Percentiles rank a stretch among this genome's conserved stretches.
These are phyloP conservation scores for Penicillium thymicola DNA, from an alignment of 2,329 filamentous ascomycete species.

Conservation along the genomic window DNA sequence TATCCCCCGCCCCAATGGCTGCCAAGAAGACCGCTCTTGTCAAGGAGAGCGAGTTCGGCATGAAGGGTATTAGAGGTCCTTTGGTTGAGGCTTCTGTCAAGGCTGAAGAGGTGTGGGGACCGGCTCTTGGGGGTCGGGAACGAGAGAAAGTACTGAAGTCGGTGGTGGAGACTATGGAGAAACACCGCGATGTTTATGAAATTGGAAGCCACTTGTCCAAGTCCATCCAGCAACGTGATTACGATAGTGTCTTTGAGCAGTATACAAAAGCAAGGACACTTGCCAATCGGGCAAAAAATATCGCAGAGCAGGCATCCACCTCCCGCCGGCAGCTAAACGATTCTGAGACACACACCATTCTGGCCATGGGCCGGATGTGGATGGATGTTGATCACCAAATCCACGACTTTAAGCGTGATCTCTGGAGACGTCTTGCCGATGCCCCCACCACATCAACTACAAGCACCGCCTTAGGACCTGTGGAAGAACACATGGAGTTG, in stretches of 20 bases:
- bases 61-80: slow-evolving; percentile 81
- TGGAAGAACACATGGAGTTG: slow-evolving; percentile 86
- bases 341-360: slow-evolving; percentile 75
- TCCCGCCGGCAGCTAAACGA: slow-evolving; percentile 63
- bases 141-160: slow-evolving; percentile 83
- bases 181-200: slow-evolving; percentile 78
- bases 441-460: slow-evolving; percentile 58
- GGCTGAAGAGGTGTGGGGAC: slow-evolving; percentile 96
- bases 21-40: slow-evolving; percentile 83
- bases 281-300: slow-evolving; percentile 69
- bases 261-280: slow-evolving; percentile 80
- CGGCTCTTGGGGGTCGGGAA: slow-evolving; percentile 83
- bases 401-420: slow-evolving; percentile 78
- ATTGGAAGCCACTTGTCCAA: slow-evolving; percentile 73
- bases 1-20: slow-evolving; percentile 36
- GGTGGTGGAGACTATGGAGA: slow-evolving; percentile 71
- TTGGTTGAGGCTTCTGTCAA: slow-evolving; percentile 87
- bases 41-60: slow-evolving; percentile 90
- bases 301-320: slow-evolving; percentile 58
- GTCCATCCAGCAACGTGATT: slow-evolving; percentile 85
- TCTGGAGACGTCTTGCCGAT: slow-evolving; percentile 77
- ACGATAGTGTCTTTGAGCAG: slow-evolving; percentile 81
- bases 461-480: slow-evolving; percentile 51
- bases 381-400: slow-evolving; percentile 86
- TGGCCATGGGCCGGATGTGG: slow-evolving; percentile 93